Conservation (phyloP, 345 rosid species). For the Eutrema heterophyllum region DNA sequence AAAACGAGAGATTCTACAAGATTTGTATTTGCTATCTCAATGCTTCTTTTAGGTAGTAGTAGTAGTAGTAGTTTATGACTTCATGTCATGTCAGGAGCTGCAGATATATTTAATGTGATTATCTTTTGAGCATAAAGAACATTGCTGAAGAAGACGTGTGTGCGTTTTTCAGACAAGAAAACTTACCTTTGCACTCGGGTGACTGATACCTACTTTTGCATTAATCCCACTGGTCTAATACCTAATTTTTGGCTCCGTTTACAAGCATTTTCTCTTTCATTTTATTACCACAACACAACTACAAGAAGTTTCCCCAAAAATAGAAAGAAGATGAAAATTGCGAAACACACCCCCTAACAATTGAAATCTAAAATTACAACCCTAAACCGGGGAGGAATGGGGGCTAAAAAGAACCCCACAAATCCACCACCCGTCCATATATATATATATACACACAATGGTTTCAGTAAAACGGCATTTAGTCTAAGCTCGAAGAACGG, state of each 20-base stretch:
- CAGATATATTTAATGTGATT: too few relatives aligned
- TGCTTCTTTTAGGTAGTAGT: not conserved
- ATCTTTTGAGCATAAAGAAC: too few relatives aligned
- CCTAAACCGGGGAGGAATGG: conserved; percentile 40
- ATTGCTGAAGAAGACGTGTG: too few relatives aligned
- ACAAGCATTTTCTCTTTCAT: not conserved
- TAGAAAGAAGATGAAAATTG: not conserved
- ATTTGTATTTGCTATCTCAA: not conserved
- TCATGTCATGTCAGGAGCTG: too few relatives aligned
- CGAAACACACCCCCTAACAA: not conserved
- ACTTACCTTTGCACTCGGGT: too few relatives aligned
- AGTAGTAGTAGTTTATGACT: conserved; percentile 3
- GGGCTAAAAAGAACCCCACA: conserved; percentile 49
- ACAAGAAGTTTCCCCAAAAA: conserved; percentile 5
- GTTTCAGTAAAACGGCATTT: not conserved
- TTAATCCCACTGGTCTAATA: too few relatives aligned
- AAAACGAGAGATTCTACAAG: not conserved
- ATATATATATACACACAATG: conserved; percentile 8
- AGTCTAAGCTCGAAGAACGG: conserved; percentile 90
- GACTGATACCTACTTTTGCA: too few relatives aligned
- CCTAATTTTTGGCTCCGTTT: not conserved
- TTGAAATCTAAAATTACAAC: conserved; percentile 19
- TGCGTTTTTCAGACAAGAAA: too few relatives aligned
- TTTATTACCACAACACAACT: conserved; percentile 11
- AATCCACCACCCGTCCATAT: not conserved